A percentile compares a stretch with the other conserved stretches of the same genome.
phyloP scores from a whole-genome alignment of 768 basidiomycete species.

The Lactarius hatsudake region DNA sequence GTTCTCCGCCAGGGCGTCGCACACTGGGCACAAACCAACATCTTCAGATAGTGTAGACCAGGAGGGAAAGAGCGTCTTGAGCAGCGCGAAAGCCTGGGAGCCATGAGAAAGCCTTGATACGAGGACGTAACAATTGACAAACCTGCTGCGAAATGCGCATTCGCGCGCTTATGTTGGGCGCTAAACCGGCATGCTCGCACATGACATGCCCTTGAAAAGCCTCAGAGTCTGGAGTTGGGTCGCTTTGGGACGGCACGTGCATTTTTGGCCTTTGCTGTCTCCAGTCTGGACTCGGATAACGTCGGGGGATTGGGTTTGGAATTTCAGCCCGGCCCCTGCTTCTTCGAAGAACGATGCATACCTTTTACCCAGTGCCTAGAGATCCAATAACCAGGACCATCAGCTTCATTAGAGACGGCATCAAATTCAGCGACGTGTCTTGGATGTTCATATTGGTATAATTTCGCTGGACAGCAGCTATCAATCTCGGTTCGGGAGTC shows the following conservation, averaged over 20 bases:
- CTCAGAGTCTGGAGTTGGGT: slow-evolving; percentile 64
- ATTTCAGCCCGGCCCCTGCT: slow-evolving; percentile 12
- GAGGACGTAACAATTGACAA: slow-evolving; percentile 18
- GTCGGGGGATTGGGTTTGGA: not conserved
- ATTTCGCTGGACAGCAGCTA: slow-evolving; percentile 46
- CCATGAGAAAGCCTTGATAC: slow-evolving; percentile 13
- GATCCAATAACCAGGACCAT: slow-evolving; percentile 59
- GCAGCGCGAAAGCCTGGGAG: slow-evolving; percentile 52
- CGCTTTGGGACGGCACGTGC: slow-evolving; percentile 55
- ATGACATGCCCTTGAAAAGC: slow-evolving; percentile 58
- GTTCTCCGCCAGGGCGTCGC: slow-evolving; percentile 52
- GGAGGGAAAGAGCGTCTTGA: slow-evolving; percentile 57
- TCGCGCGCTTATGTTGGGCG: slow-evolving; percentile 53
- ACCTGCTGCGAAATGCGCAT: slow-evolving; percentile 63
- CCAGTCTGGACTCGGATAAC: slow-evolving; percentile 57
- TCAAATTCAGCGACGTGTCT: slow-evolving; percentile 59
- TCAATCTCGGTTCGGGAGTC: slow-evolving; percentile 8
- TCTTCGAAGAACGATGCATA: slow-evolving; percentile 30
- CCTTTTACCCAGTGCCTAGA: slow-evolving; percentile 81
- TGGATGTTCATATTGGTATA: slow-evolving; percentile 70
- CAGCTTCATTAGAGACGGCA: slow-evolving; percentile 43
- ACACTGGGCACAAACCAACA: slow-evolving; percentile 58
- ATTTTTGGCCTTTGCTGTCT: slow-evolving; percentile 67
- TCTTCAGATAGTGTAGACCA: slow-evolving; percentile 59
- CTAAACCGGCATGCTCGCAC: slow-evolving; percentile 69